phyloP scores from a whole-genome alignment of 805 yeast species.

The Hanseniaspora meyeri region DNA sequence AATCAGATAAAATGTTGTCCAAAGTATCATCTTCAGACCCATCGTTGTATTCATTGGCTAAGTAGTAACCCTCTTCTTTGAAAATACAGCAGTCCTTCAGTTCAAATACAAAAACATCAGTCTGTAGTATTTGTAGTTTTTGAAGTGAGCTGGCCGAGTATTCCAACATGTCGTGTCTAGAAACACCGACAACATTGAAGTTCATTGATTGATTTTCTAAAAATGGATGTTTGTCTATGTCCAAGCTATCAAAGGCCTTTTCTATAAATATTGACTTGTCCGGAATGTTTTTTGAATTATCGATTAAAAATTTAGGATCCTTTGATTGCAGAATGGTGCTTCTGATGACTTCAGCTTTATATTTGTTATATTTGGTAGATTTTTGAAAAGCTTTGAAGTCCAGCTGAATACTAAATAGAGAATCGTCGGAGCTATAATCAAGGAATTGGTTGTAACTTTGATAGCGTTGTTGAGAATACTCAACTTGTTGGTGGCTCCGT shows the following conservation, averaged over 20 bases:
- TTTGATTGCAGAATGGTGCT: neutral
- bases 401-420: neutral
- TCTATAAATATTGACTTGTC: neutral
- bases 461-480: neutral
- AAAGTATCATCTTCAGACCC: neutral
- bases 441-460: neutral
- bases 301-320: neutral
- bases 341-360: neutral
- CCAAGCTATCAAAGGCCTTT: neutral
- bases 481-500: neutral
- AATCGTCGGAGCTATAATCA: neutral
- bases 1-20: neutral
- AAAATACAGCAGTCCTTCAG: slow-evolving; percentile 6
- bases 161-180: slow-evolving; percentile 19
- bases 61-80: neutral
- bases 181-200: slow-evolving; percentile 21
- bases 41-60: neutral
- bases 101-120: slow-evolving; percentile 22
- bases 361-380: neutral
- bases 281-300: neutral
- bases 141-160: slow-evolving; percentile 17
- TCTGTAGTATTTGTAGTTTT: slow-evolving; percentile 21
- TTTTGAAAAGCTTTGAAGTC: slow-evolving; percentile 2
- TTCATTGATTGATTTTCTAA: slow-evolving; percentile 14
- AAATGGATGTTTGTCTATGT: neutral